These are phyloP conservation scores for Panus rudis DNA, from an alignment of 768 basidiomycete genomes.

Conservation along the genomic window DNA sequence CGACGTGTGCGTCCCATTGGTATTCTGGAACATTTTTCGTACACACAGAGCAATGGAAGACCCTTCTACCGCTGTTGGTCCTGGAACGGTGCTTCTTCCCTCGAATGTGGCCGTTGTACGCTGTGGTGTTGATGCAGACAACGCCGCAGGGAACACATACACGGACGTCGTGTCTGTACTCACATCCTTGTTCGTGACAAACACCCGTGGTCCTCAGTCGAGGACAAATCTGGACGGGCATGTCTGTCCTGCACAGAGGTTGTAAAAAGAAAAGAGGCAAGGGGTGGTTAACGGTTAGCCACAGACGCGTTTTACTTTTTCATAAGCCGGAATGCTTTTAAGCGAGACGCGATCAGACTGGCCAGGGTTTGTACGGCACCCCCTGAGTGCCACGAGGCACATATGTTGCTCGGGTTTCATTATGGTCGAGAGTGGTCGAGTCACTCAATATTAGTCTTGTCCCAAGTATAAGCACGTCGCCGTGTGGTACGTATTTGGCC, in stretches of 20 bases:
- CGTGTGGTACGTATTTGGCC: no score
- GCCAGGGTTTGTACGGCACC: no score
- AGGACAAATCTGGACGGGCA: slow-evolving; percentile 2
- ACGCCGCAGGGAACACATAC: slow-evolving; percentile 19
- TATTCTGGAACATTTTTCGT: not conserved
- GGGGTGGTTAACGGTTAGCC: no score
- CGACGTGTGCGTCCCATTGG: slow-evolving; percentile 23
- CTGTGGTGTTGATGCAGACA: slow-evolving; percentile 2
- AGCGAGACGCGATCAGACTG: no score
- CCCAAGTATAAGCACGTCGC: no score
- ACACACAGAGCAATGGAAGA: slow-evolving; percentile 10
- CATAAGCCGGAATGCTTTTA: no score
- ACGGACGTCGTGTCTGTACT: slow-evolving; percentile 12
- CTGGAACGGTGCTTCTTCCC: slow-evolving; percentile 7
- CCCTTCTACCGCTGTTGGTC: not conserved
- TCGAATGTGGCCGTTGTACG: slow-evolving; percentile 7
- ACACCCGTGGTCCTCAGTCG: not conserved
- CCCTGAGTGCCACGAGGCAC: no score
- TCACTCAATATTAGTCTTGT: no score
- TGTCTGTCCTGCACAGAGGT: no score
- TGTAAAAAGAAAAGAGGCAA: not conserved
- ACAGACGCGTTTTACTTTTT: no score
- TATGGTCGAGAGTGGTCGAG: no score
- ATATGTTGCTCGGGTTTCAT: no score
- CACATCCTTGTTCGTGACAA: slow-evolving; percentile 8